Evolutionary conservation across 305 asterid genomes (phyloP).

Genomic region (Coffea humblotiana): DNA sequence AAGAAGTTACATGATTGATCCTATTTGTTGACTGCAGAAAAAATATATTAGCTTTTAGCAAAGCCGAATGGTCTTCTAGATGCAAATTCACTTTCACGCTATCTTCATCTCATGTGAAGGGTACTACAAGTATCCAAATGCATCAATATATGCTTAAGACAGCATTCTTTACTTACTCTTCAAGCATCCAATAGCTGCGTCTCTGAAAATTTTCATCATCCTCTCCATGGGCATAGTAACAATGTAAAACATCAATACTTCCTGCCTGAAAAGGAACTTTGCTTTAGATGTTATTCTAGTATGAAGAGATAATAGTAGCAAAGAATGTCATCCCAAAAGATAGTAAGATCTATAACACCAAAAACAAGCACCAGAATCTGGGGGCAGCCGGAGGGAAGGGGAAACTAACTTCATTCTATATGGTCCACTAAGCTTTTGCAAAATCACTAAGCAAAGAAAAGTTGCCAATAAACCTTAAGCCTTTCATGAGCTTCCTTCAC

Average conservation of each 20-base stretch:
- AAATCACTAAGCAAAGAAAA: constrained; percentile 8
- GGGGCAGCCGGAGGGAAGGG: too few relatives aligned
- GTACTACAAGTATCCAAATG: not conserved
- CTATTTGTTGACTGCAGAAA: not conserved
- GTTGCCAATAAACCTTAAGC: constrained; percentile 58
- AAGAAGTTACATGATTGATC: not conserved
- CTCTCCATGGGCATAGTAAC: constrained; percentile 99
- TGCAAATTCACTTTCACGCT: not conserved
- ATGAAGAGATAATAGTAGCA: constrained; percentile 22
- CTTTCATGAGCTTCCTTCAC: constrained; percentile 99
- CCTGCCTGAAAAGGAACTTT: constrained; percentile 64
- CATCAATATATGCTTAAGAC: not conserved
- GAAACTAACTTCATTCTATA: not conserved
- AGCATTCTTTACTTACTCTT: constrained; percentile 62
- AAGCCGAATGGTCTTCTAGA: not conserved
- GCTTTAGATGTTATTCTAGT: constrained; percentile 21
- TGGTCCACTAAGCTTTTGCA: constrained; percentile 2
- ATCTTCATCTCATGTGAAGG: too few relatives aligned
- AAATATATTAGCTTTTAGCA: not conserved
- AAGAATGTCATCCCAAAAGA: constrained; percentile 6
- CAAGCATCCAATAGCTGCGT: constrained; percentile 99
- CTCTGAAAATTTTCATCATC: constrained; percentile 87
- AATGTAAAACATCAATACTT: constrained; percentile 88
- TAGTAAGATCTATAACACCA: not conserved
- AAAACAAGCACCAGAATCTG: not conserved